Conservation (phyloP, 176 grass and related monocot species). For the Saccharum officinarum region DNA sequence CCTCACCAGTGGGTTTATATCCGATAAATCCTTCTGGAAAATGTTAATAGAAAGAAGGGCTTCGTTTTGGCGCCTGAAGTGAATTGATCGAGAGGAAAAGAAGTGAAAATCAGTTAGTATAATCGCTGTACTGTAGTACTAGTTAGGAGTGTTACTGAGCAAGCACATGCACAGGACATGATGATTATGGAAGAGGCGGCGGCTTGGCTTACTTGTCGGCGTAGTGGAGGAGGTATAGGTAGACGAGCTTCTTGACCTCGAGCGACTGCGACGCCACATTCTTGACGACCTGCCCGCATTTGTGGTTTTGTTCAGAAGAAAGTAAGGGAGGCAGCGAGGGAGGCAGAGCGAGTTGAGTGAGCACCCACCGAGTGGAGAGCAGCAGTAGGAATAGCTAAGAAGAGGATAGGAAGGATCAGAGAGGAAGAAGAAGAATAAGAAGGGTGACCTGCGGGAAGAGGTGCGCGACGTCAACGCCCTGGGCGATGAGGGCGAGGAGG, state of each 20-base stretch:
- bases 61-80: conserved; percentile 86
- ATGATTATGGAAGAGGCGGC: background rate
- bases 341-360: background rate
- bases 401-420: background rate
- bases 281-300: conserved; percentile 71
- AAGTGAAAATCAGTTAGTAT: background rate
- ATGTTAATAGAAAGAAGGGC: conserved; percentile 94
- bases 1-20: conserved; percentile 91
- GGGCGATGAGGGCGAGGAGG: conserved; percentile 83
- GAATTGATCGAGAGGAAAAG: too few species aligned
- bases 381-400: background rate
- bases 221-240: conserved; percentile 95
- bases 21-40: conserved; percentile 95
- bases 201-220: conserved; percentile 73
- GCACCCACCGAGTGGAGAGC: background rate
- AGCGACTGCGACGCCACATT: conserved; percentile 83
- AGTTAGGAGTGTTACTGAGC: background rate
- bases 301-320: background rate
- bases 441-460: conserved; percentile 70
- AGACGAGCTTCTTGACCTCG: conserved; percentile 98
- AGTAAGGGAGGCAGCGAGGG: background rate
- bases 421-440: background rate
- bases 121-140: background rate
- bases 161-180: background rate
- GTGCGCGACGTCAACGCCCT: conserved; percentile 80